These are phyloP conservation scores for Microbotryum lychnidis-dioicae DNA, from an alignment of 1,284 basidiomycete genomes.

Conservation along the genomic window DNA sequence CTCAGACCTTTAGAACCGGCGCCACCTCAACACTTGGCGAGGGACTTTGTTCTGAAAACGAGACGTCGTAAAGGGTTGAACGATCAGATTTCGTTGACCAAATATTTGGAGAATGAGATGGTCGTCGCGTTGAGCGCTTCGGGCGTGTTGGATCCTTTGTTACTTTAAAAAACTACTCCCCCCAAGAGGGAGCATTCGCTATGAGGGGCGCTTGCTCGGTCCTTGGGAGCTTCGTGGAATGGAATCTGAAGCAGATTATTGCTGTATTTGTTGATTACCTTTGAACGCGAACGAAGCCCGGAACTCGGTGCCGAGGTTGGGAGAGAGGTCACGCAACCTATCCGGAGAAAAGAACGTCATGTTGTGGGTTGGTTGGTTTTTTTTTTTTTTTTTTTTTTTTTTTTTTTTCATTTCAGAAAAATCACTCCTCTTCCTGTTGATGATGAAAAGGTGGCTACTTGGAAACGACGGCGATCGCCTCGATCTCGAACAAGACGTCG, in stretches of 20 bases:
- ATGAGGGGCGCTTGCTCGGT: no score
- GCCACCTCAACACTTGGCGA: conserved; percentile 64
- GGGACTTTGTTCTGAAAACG: conserved; percentile 90
- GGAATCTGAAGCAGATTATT: not conserved
- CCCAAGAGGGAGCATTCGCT: not conserved
- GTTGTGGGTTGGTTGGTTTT: no score
- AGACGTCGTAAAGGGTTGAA: conserved; percentile 74
- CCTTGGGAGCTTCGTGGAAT: no score
- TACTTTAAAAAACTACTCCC: not conserved
- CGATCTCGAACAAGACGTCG: conserved; percentile 76
- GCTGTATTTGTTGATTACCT: not conserved
- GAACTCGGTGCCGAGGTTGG: no score
- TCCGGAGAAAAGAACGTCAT: not conserved
- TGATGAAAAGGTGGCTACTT: no score
- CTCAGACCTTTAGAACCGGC: conserved; percentile 93
- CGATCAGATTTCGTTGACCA: conserved; percentile 22
- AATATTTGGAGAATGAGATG: conserved; percentile 13
- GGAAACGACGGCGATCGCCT: conserved; percentile 17
- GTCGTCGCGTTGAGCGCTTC: conserved; percentile 19
- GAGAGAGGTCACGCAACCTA: no score
- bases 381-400: not conserved
- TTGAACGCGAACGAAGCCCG: no score
- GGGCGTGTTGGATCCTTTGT: not conserved
- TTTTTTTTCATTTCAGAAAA: not conserved
- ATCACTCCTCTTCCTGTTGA: no score